phyloP scores from a whole-genome alignment of 345 rosid genomes.

The Bruguiera parviflora region DNA sequence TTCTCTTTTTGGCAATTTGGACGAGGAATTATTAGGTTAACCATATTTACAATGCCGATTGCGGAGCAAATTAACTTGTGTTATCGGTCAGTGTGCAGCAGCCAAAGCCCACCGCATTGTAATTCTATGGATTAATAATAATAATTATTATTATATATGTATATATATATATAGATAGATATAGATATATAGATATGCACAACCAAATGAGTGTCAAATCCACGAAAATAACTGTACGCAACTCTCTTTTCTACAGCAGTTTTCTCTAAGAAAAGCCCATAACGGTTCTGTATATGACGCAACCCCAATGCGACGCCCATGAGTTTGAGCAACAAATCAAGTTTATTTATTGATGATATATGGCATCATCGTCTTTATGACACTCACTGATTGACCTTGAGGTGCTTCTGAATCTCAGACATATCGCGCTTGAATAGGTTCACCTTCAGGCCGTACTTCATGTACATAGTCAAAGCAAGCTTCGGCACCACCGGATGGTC shows the following conservation, averaged over 20 bases:
- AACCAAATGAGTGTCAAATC: not conserved
- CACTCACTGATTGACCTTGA: not conserved
- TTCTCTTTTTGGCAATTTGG: too few relatives aligned
- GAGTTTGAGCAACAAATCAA: not conserved
- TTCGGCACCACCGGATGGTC: conserved; percentile 60
- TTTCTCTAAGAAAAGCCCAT: not conserved
- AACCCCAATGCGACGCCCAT: not conserved
- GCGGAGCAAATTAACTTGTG: not conserved
- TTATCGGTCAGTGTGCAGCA: not conserved
- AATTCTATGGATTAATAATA: not conserved
- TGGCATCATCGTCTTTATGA: not conserved
- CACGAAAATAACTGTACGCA: not conserved
- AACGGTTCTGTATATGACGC: not conserved
- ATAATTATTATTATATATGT: too few relatives aligned
- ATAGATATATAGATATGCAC: not conserved
- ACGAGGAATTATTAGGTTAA: too few relatives aligned
- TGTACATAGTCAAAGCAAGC: conserved; percentile 89
- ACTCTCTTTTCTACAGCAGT: not conserved
- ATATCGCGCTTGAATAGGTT: conserved; percentile 36
- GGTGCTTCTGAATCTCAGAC: not conserved
- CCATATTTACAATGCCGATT: too few relatives aligned
- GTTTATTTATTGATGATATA: not conserved
- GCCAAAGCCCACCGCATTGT: not conserved
- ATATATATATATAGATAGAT: too few relatives aligned
- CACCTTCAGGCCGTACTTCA: conserved; percentile 74